Percentiles rank a stretch among this genome's conserved stretches.
Conservation (phyloP, 2,329 filamentous ascomycete genomes). For the Lachnellula occidentalis region DNA sequence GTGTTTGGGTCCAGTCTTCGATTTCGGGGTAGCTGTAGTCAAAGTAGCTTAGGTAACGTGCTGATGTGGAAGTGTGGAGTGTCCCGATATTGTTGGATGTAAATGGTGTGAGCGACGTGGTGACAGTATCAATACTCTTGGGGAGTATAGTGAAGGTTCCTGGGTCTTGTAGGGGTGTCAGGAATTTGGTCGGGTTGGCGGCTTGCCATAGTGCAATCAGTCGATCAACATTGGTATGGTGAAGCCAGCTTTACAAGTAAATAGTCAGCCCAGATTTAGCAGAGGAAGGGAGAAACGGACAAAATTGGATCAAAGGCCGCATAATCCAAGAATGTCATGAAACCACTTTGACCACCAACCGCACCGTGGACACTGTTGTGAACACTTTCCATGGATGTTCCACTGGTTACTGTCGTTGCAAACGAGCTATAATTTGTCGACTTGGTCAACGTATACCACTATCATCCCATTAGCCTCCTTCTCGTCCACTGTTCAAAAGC, state of each 20-base stretch:
- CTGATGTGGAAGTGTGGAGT: constrained; percentile 38
- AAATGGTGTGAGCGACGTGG: constrained; percentile 32
- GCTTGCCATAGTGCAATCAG: constrained; percentile 71
- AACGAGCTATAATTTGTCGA: constrained; percentile 36
- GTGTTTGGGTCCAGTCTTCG: constrained; percentile 44
- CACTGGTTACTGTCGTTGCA: constrained; percentile 34
- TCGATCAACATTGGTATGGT: constrained; percentile 58
- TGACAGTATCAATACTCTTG: background rate
- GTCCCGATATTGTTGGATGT: constrained; percentile 41
- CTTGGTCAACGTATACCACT: constrained; percentile 41
- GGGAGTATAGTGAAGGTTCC: constrained; percentile 25
- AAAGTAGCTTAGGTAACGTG: constrained; percentile 31
- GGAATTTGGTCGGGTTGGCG: constrained; percentile 63
- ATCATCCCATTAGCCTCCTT: constrained; percentile 1
- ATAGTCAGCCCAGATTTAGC: background rate
- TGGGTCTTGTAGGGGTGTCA: constrained; percentile 35
- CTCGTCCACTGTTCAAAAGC: background rate
- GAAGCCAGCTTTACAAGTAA: constrained; percentile 18
- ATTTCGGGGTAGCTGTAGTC: constrained; percentile 23
- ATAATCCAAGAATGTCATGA: constrained; percentile 64
- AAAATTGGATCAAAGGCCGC: constrained; percentile 68
- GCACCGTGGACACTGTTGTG: constrained; percentile 40
- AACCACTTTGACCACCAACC: constrained; percentile 42
- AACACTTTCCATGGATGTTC: constrained; percentile 39
- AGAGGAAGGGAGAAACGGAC: constrained; percentile 17